A percentile compares a stretch with the other conserved stretches of the same genome.
Conservation (phyloP, 2,329 filamentous ascomycete genomes). For the Fusarium guadeloupense region DNA sequence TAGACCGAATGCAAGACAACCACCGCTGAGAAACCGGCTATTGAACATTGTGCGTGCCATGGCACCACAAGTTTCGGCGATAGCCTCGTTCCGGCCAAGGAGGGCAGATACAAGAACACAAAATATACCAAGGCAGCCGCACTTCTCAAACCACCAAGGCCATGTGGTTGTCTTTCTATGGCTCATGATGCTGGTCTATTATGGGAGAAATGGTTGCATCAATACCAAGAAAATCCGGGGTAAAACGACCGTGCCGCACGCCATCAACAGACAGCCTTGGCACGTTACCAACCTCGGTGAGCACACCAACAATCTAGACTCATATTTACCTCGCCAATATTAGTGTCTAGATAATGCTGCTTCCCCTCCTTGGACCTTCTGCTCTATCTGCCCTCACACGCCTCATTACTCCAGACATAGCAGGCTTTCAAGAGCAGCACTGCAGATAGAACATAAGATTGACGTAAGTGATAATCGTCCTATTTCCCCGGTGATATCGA, state of each 20-base stretch:
- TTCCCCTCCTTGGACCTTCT: conserved; percentile 15
- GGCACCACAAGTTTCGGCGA: conserved; percentile 26
- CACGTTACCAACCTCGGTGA: conserved; percentile 10
- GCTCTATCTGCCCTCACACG: conserved; percentile 11
- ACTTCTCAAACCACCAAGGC: not conserved
- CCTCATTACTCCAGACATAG: conserved; percentile 42
- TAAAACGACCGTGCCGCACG: not conserved
- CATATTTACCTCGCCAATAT: conserved; percentile 19
- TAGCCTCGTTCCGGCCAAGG: conserved; percentile 25
- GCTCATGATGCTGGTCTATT: not conserved
- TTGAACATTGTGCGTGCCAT: conserved; percentile 22
- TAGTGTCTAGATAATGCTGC: conserved; percentile 14
- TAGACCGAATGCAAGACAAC: conserved; percentile 25
- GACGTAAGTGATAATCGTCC: conserved; percentile 40
- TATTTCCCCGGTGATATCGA: conserved; percentile 56
- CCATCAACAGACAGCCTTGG: conserved; percentile 4
- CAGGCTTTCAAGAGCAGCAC: conserved; percentile 50
- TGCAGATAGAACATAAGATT: conserved; percentile 51
- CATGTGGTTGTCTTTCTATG: not conserved
- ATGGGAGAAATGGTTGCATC: not conserved
- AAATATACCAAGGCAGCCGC: not conserved
- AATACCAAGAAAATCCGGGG: conserved; percentile 10
- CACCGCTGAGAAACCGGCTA: conserved; percentile 16
- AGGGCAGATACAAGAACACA: not conserved
- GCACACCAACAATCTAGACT: conserved; percentile 24